phyloP scores from a whole-genome alignment of 495 filamentous ascomycete species.

The Ramalina intermedia region DNA sequence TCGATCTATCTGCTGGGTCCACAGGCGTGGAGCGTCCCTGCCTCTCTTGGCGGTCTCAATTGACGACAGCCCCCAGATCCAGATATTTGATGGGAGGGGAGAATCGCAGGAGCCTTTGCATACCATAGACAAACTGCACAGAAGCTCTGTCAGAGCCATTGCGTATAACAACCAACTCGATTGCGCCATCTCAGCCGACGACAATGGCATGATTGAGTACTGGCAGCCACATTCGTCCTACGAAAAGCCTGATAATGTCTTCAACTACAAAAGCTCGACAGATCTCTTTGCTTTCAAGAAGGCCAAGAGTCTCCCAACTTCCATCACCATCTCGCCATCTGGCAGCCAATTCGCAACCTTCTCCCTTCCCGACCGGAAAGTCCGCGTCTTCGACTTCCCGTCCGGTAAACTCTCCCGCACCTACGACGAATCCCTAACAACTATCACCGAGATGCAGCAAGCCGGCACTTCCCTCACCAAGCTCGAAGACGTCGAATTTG shows the following conservation, averaged over 20 bases:
- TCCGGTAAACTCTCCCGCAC: conserved; percentile 77
- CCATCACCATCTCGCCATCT: conserved; percentile 75
- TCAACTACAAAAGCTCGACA: conserved; percentile 79
- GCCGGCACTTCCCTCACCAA: conserved; percentile 66
- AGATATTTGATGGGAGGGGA: conserved; percentile 79
- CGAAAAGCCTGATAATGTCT: conserved; percentile 86
- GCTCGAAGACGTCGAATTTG: conserved; percentile 83
- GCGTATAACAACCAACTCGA: conserved; percentile 80
- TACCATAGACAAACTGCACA: conserved; percentile 58
- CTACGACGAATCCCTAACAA: conserved; percentile 83
- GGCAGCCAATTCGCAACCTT: conserved; percentile 76
- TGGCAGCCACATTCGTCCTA: conserved; percentile 71
- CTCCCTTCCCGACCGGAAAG: conserved; percentile 84
- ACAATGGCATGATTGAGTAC: conserved; percentile 92
- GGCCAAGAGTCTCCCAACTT: conserved; percentile 70
- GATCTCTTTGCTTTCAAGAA: conserved; percentile 96
- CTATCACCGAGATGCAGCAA: conserved; percentile 86
- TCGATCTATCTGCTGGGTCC: conserved; percentile 82
- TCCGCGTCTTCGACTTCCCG: conserved; percentile 85
- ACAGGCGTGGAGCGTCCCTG: conserved; percentile 71
- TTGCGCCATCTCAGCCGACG: conserved; percentile 79
- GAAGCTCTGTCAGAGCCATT: conserved; percentile 64
- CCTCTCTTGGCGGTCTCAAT: conserved; percentile 86
- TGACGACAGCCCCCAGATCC: conserved; percentile 52
- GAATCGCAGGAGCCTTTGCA: conserved; percentile 62